Base-by-base conservation (phyloP, 257 asterid genomes). In the Forsythia suspensa region DNA sequence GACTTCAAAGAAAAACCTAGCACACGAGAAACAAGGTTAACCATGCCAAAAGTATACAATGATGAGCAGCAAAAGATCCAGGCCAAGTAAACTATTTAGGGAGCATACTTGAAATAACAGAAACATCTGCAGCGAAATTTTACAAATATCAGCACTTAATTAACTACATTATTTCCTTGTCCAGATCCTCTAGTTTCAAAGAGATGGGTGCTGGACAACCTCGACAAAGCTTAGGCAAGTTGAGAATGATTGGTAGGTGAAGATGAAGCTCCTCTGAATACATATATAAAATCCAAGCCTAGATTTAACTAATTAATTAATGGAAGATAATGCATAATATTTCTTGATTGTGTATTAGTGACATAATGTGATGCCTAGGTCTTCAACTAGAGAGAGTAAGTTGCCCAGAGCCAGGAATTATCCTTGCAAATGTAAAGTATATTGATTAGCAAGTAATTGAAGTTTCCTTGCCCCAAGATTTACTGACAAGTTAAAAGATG, bases 1-100 rank as follows among this genome's bases (percentile, higher is more conserved):
- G 83, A 79, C 82, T 79, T 84, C 82, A 90, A 76, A 81, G 84
- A 76, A 63, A 84, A 82, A 68, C 88, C 92, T 86, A 72, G 61
- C 39, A 81, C 46, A 34, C 68, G 18, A 12, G 55, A 24, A 69
- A 71, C 71, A 55, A 73, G 69, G 71, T 74, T 67, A 72, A 29
- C 63, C 44, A 73, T 15, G 16, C 72, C 21, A 76, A 41, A 77
- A 39, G 63, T n/a, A 77, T 10, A 38, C 16, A 40, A 77, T 41
- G 59, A 51, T 46, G 18, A 12, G 48, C 40, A 65, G 36, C 11
- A 15, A 20, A 61, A 61, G 37, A 24, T 20, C 15, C 24, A 36
- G 13, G 12, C 78, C 8, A 69, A 20, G 51, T 37, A 72, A 52
- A 39, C 38, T 3, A 72, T 65, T 20, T 51, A 39, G 36, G 43